A percentile compares a stretch with the other conserved stretches of the same genome.
These are phyloP conservation scores for Tuber magnatum DNA, from an alignment of 495 filamentous ascomycete genomes.

Conservation along the genomic window DNA sequence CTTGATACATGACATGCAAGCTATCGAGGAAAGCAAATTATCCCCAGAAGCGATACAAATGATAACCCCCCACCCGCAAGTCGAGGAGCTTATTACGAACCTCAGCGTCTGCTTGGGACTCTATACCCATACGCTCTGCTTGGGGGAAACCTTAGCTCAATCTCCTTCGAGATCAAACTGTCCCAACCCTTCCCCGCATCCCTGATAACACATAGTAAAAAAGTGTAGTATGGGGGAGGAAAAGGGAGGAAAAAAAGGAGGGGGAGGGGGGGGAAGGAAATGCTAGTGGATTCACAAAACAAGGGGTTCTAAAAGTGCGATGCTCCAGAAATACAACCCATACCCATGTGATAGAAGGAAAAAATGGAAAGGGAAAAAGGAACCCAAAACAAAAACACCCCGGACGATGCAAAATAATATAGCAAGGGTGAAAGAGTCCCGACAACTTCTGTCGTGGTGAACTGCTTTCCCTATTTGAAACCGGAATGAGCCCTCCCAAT, in stretches of 20 bases:
- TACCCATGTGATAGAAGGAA: conserved; percentile 30
- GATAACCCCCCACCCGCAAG: background rate
- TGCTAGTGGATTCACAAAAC: conserved; percentile 37
- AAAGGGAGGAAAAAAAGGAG: conserved; percentile 17
- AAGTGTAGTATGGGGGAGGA: conserved; percentile 27
- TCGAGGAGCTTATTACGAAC: background rate
- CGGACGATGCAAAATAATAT: conserved; percentile 38
- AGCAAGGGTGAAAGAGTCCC: conserved; percentile 34
- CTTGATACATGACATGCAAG: background rate
- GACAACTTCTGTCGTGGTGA: conserved; percentile 26
- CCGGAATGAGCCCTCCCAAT: conserved; percentile 36
- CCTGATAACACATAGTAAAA: conserved; percentile 33
- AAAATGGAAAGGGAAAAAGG: conserved; percentile 34
- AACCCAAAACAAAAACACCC: conserved; percentile 40
- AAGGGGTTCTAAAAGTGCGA: conserved; percentile 38
- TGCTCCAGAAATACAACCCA: conserved; percentile 39
- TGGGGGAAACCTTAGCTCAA: background rate
- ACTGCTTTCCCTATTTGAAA: conserved; percentile 33
- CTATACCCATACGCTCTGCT: conserved; percentile 6
- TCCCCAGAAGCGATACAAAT: conserved; percentile 1
- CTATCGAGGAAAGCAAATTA: conserved; percentile 6
- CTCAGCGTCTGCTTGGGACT: conserved; percentile 2
- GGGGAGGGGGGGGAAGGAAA: conserved; percentile 15
- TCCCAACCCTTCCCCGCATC: background rate
- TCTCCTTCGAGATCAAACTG: background rate